Conservation (phyloP, 495 filamentous ascomycete genomes). For the Thozetella sp. region DNA sequence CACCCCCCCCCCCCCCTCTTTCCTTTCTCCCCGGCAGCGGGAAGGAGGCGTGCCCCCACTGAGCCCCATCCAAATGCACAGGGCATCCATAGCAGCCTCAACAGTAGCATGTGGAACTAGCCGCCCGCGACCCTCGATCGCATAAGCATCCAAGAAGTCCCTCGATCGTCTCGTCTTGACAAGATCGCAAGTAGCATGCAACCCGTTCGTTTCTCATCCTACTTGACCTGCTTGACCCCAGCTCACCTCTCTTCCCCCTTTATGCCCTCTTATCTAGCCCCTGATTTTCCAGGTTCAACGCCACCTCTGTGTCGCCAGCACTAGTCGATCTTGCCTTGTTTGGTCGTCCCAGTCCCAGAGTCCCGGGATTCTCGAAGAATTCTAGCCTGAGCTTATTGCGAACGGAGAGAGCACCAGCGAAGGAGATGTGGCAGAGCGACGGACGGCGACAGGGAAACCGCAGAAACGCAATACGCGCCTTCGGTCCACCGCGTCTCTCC, state of each 20-base stretch:
- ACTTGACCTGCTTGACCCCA: no score
- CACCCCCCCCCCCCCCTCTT: neutral
- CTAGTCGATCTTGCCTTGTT: slow-evolving; percentile 6
- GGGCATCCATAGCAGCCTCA: neutral
- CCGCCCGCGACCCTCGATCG: neutral
- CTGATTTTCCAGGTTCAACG: neutral
- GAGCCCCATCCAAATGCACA: neutral
- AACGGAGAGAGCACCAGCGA: no score
- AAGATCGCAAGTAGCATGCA: neutral
- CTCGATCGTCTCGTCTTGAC: neutral
- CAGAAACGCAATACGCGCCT: no score
- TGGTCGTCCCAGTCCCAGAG: slow-evolving; percentile 1
- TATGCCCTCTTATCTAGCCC: neutral
- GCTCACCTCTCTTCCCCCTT: no score
- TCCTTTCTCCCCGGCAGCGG: neutral
- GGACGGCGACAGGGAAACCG: neutral
- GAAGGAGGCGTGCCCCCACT: neutral
- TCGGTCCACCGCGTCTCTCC: no score
- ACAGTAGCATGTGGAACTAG: neutral
- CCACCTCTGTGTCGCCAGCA: neutral
- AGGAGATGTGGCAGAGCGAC: neutral
- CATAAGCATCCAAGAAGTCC: neutral
- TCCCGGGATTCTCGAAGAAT: slow-evolving; percentile 5
- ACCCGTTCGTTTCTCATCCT: neutral
- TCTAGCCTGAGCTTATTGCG: neutral